Evolutionary conservation across 495 filamentous ascomycete species (phyloP).

Genomic region (Chaetomium tenue): DNA sequence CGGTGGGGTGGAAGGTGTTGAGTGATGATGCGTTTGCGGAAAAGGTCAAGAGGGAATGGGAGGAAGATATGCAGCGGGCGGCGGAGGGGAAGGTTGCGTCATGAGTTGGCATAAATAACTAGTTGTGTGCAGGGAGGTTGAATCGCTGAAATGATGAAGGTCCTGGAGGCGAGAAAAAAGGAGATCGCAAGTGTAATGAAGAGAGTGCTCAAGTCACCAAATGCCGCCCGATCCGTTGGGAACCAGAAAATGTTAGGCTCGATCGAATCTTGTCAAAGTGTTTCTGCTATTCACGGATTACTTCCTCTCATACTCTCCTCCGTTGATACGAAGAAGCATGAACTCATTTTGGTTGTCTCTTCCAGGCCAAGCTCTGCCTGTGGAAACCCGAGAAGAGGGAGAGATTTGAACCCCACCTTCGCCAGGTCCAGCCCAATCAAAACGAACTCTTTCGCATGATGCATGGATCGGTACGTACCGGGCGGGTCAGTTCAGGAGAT

Average conservation of each 20-base stretch:
- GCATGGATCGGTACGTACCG: constrained; percentile 12
- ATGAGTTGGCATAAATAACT: neutral
- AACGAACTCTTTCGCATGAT: neutral
- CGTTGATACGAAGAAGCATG: too few relatives aligned
- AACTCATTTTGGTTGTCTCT: too few relatives aligned
- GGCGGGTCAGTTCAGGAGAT: neutral
- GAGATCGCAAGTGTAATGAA: too few relatives aligned
- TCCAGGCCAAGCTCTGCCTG: neutral
- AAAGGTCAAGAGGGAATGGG: constrained; percentile 43
- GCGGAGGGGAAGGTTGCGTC: constrained; percentile 23
- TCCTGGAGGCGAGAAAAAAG: neutral
- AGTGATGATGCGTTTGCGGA: constrained; percentile 49
- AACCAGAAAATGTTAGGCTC: too few relatives aligned
- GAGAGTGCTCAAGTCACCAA: too few relatives aligned
- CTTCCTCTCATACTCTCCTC: too few relatives aligned
- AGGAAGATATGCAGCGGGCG: constrained; percentile 36
- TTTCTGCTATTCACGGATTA: too few relatives aligned
- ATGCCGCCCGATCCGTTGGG: too few relatives aligned
- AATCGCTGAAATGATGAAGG: neutral
- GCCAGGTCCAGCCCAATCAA: neutral
- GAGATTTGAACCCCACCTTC: constrained; percentile 8
- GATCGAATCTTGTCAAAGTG: too few relatives aligned
- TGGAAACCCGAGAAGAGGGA: neutral
- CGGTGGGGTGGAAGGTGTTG: constrained; percentile 50
- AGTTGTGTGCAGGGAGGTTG: too few relatives aligned